phyloP scores from a whole-genome alignment of 331 rosid genomes.

The Spiraea crenata region DNA sequence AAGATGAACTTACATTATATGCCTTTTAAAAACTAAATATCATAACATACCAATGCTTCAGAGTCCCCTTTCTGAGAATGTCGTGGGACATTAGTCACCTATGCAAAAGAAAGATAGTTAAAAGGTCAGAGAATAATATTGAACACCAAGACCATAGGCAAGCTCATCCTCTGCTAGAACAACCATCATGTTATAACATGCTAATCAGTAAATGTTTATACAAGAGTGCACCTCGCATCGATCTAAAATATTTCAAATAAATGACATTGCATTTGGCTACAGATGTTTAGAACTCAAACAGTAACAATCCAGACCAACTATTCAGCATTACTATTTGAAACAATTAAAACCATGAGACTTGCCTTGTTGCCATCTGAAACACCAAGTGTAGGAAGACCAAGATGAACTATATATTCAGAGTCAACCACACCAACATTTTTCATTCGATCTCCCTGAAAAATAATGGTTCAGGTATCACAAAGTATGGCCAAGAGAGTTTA shows the following conservation, averaged over 20 bases:
- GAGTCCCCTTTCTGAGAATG: conserved; percentile 2
- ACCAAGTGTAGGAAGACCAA: conserved; percentile 92
- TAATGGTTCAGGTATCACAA: conserved; percentile 24
- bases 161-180: background rate
- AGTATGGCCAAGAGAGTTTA: conserved; percentile 9
- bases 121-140: background rate
- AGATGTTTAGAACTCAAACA: background rate
- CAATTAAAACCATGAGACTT: conserved; percentile 7
- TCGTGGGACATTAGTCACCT: background rate
- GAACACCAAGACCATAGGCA: background rate
- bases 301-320: background rate
- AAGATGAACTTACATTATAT: too few relatives aligned
- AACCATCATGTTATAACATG: background rate
- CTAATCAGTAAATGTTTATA: background rate
- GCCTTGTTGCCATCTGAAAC: conserved; percentile 40
- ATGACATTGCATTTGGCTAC: background rate
- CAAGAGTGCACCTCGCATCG: conserved; percentile 1
- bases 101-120: background rate
- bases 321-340: background rate
- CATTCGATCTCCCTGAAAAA: conserved; percentile 70
- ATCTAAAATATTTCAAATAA: background rate
- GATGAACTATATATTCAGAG: conserved; percentile 78
- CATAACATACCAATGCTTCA: conserved; percentile 8
- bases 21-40: background rate
- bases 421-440: conserved; percentile 82